Base-by-base conservation (phyloP, 2,329 filamentous ascomycete genomes). In the Colletotrichum magnum region DNA sequence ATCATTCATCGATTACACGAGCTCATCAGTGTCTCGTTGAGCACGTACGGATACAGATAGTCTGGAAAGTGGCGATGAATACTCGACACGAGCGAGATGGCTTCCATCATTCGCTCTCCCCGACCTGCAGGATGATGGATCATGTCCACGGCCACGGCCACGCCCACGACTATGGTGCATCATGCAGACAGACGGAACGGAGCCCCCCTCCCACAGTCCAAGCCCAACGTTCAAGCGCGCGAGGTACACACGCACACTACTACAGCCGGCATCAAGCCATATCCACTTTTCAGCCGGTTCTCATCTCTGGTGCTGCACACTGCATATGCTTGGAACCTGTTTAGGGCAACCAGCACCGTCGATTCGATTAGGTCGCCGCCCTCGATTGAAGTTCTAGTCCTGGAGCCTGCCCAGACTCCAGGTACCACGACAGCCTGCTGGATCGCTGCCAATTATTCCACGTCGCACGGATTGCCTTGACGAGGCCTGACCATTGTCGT, bases 281-380 rank as follows among this genome's bases (percentile, higher is more conserved):
- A 58, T 61, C 67, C 67, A 69, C 67, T 69, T 57, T 53, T 47
- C 57, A 61, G 56, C 62, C 62, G 62, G 62, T 52, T 58, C 67
- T 57, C 62, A 67, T 47, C 28, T 67, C 63, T 57, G 63, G 67
- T 50, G 18, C 41, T 53, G 36, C 21, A 51, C 57, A 45, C 16
- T 69, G 62, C 62, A 66, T 69, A 60, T 69, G 63, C 67, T 67
- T 24, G 56, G 67, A 67, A 60, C 67, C 51, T 57, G 67, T 69
- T 69, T 69, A 66, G 62, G 67, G 56, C 56, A 66, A 61, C 32
- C 63, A 43, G 41, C 62, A 47, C 43, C 43, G 56, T 60, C 51
- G 56, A 69, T 66, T 60, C 51, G 56, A 69, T 66, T 66, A 43
- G 50, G 51, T 48, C 24, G 12, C 60, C 18, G 21, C 28, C 18